phyloP scores from a whole-genome alignment of 345 rosid species.

The Gossypium sturtianum region DNA sequence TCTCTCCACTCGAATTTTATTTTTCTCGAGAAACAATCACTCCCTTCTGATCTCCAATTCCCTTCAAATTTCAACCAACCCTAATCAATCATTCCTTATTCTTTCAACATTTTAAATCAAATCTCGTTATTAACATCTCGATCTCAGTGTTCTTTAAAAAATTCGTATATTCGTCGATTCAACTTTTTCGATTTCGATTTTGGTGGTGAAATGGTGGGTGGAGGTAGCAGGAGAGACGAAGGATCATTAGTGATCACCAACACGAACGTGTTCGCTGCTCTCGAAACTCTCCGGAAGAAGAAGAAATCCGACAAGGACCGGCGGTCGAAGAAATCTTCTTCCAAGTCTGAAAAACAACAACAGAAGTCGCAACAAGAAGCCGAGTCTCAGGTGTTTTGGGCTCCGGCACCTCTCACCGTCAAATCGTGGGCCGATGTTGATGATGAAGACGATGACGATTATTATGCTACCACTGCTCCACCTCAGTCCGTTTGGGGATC shows the following conservation, averaged over 20 bases:
- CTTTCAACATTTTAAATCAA: neutral
- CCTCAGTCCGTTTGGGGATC: conserved; percentile 36
- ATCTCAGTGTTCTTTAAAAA: neutral
- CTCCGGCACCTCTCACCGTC: conserved; percentile 39
- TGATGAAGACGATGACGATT: conserved; percentile 55
- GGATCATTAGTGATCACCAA: conserved; percentile 48
- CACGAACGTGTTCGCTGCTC: conserved; percentile 56
- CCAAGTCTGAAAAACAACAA: conserved; percentile 26
- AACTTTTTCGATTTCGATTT: neutral
- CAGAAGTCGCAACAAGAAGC: conserved; percentile 23
- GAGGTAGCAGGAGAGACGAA: conserved; percentile 49
- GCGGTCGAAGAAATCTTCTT: conserved; percentile 29
- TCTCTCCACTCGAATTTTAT: neutral
- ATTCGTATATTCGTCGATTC: neutral
- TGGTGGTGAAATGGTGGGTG: conserved; percentile 33
- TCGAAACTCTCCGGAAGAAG: conserved; percentile 52
- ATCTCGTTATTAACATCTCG: neutral
- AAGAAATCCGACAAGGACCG: conserved; percentile 42
- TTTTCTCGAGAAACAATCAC: neutral
- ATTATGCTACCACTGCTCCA: conserved; percentile 49
- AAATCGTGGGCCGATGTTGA: conserved; percentile 61
- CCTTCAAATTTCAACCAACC: neutral
- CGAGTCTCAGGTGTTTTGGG: conserved; percentile 49
- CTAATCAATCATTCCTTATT: neutral
- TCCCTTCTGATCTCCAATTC: neutral